phyloP scores from a whole-genome alignment of 306 rosid species.

The Sechiopsis laciniata region DNA sequence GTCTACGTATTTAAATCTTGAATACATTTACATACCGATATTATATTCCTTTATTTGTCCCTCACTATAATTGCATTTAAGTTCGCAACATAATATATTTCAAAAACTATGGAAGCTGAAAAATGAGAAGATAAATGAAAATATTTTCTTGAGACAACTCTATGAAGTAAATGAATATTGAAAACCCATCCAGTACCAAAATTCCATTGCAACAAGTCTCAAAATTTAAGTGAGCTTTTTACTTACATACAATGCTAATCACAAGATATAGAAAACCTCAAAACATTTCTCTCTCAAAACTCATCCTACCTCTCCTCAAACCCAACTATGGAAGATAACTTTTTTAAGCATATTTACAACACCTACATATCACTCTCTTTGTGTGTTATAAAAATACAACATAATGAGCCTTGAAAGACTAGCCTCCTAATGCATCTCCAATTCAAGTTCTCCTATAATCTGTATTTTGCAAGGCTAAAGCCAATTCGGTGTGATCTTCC shows the following conservation, averaged over 20 bases:
- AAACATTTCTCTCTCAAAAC: not conserved
- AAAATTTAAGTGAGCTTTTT: slow-evolving; percentile 12
- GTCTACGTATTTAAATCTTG: too few relatives aligned
- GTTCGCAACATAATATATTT: too few relatives aligned
- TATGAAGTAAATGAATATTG: not conserved
- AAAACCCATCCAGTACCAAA: not conserved
- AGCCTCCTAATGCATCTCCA: slow-evolving; percentile 8
- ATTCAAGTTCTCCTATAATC: not conserved
- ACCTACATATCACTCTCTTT: not conserved
- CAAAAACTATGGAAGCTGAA: too few relatives aligned
- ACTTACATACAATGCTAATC: slow-evolving; percentile 6
- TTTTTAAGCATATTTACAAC: slow-evolving; percentile 9
- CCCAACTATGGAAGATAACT: not conserved
- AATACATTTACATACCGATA: too few relatives aligned
- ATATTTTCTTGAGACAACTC: too few relatives aligned
- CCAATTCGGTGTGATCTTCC: slow-evolving; percentile 73
- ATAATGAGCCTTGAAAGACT: slow-evolving; percentile 10
- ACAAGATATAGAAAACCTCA: too few relatives aligned
- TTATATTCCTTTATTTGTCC: too few relatives aligned
- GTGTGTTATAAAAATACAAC: slow-evolving; percentile 10
- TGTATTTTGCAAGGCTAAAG: slow-evolving; percentile 28
- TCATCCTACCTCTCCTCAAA: slow-evolving; percentile 6
- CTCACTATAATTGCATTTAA: too few relatives aligned
- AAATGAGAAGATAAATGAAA: too few relatives aligned
- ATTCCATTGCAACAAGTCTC: not conserved